Evolutionary conservation across 2,329 filamentous ascomycete species (phyloP), one percentile per base, ranked within the genome.

Genomic region (Drechslera avenae): DNA sequence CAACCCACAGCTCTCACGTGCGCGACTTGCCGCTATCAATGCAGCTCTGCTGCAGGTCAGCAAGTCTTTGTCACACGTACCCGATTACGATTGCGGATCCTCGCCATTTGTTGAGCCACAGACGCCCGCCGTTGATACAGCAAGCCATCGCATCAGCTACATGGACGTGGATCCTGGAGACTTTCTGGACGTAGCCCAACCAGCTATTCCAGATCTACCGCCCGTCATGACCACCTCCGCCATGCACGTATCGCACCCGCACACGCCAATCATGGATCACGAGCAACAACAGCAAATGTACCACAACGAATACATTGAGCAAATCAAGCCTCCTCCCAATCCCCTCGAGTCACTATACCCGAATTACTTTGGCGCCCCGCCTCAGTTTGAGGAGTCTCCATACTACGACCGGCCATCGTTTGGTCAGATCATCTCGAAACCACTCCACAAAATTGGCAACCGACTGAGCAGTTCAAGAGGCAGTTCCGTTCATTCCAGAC

Each of bases 111-210:
- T 59, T 14, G 62, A 64, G 31, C 52, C 55, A 32, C 62, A 62
- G 32, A 62, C 62, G 19, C 68, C 64, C 9, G 52, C 60, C 0
- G 56, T 60, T 8, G 68, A 71, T 43, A 57, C 59, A 2, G 37
- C 52, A 17, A 60, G 59, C 21, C 64, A 64, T 26, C 71, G 69
- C 32, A 71, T 73, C 26, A 73, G 71, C 51, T 73, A 71, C 46
- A 73, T 73, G 69, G 71, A 73, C 34, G 47, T 73, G n/a, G 69
- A 73, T 51, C 62, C 66, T 14, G 66, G 59, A 9, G 59, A 67
- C 32, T 72, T 59, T 46, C 44, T 70, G 8, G 62, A 63, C 26
- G 58, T 72, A 28, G 54, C 60, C 1, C 66, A 72, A 17, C 64
- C 64, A 19, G 57, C 57, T 10, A 67, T 71, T 42, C 68, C 68